phyloP scores from a whole-genome alignment of 2,329 filamentous ascomycete species.

The Hypomyces perniciosus region DNA sequence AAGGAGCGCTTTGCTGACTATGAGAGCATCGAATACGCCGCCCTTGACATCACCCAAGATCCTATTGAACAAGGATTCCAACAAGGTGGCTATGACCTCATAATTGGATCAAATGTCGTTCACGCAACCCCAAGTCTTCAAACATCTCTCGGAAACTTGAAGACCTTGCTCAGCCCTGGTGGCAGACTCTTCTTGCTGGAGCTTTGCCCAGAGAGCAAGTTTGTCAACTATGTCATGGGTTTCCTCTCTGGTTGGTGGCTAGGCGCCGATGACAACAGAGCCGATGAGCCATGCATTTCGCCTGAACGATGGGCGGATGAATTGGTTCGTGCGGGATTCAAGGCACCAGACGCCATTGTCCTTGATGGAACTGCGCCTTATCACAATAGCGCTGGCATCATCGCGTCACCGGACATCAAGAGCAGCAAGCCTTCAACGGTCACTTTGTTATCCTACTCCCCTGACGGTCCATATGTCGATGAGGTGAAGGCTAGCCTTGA shows the following conservation, averaged over 20 bases:
- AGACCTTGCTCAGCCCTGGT: constrained; percentile 23
- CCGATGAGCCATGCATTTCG: constrained; percentile 21
- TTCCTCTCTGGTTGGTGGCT: constrained; percentile 31
- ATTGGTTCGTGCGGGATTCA: constrained; percentile 22
- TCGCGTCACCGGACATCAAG: not conserved
- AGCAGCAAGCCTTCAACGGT: not conserved
- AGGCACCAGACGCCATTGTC: not conserved
- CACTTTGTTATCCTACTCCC: not conserved
- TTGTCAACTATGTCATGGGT: constrained; percentile 23
- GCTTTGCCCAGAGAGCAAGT: constrained; percentile 11
- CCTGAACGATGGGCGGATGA: constrained; percentile 22
- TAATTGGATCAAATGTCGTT: constrained; percentile 17
- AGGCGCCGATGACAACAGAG: constrained; percentile 22
- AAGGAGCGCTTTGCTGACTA: constrained; percentile 21
- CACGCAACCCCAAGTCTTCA: constrained; percentile 25
- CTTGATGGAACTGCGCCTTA: not conserved
- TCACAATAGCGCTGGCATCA: not conserved
- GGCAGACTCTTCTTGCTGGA: constrained; percentile 27
- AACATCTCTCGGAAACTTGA: constrained; percentile 20
- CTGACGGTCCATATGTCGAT: not conserved
- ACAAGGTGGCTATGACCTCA: not conserved
- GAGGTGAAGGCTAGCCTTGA: not conserved
- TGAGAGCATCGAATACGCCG: constrained; percentile 15
- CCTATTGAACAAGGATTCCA: not conserved
- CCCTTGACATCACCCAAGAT: not conserved